These are phyloP conservation scores for Clitoria ternatea DNA, from an alignment of 306 rosid genomes.

Conservation along the genomic window DNA sequence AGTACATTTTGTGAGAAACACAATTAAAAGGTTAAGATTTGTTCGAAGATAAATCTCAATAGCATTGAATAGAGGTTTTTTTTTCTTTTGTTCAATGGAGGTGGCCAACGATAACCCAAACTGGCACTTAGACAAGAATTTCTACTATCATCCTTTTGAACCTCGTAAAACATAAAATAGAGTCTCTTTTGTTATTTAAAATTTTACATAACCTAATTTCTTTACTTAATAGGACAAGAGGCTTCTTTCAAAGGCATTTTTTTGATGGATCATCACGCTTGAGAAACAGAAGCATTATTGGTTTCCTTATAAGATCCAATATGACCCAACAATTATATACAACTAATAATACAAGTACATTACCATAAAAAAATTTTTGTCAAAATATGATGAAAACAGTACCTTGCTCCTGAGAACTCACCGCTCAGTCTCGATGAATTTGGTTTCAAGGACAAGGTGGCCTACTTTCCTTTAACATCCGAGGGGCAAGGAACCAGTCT, in stretches of 20 bases:
- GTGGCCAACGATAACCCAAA: too few species aligned
- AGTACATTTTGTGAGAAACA: too few species aligned
- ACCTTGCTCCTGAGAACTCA: background rate
- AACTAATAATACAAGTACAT: conserved; percentile 16
- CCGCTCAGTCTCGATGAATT: background rate
- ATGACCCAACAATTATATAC: background rate
- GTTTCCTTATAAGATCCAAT: conserved; percentile 1
- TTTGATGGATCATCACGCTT: too few species aligned
- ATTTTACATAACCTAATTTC: background rate
- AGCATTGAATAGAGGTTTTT: too few species aligned
- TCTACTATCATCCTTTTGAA: background rate
- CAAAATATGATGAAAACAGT: background rate
- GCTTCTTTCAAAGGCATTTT: background rate
- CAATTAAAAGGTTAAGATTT: too few species aligned
- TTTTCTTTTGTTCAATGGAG: too few species aligned
- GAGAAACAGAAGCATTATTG: too few species aligned
- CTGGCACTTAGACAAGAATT: background rate
- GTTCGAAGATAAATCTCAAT: too few species aligned
- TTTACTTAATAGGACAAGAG: background rate
- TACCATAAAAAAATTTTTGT: background rate
- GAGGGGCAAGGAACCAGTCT: background rate
- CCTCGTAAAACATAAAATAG: background rate
- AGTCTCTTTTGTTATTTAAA: background rate
- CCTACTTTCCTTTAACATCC: background rate
- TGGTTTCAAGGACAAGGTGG: background rate